Base-by-base conservation (phyloP, 2,329 filamentous ascomycete genomes). In the Ceratocystis diversiconidia region DNA sequence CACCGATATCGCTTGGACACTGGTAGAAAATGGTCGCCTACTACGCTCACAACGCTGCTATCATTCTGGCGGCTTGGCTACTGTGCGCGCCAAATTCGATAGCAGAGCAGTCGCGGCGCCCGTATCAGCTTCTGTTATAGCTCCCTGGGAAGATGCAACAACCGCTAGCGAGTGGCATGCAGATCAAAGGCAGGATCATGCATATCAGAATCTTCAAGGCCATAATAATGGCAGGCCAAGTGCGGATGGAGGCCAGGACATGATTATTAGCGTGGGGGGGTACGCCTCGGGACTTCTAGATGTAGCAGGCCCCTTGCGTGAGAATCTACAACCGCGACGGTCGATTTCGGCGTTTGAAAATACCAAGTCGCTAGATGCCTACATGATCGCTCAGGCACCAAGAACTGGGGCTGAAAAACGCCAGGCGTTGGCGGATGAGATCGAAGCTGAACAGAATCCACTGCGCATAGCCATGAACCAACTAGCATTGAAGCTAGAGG, bases 1-100 rank as follows among this genome's bases (percentile, higher is more conserved):
- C 30, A 79, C 83, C 68, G 79, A 79, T 65, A 75, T 80, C 57
- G 77, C 80, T 43, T 75, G 76, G 57, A 74, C 79, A 22, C 79
- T 80, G 17, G 75, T 81, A 44, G 76, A 80, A 3, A 84, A 84
- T 75, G 80, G 68, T 8, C 64, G 63, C n/a, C 17, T 68, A n/a
- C 32, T 69, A 15, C 65, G 62, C 30, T 66, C 66, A 22, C 68
- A 68, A 44, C 59, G 67, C 17, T 66, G 68, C 41, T 69, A 69
- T 41, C 62, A 66, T 36, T 60, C 67, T 2, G 68, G 64, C 6
- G 68, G 67, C 7, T 61, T 68, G 19, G 67, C 66, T 6, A 66
- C 67, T 1, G 62, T 65, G 62, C 62, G 65, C 57, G 63, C 65
- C 17, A 55, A 65, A 30, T 66, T 67, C 48, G 63, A 68, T 36